Evolutionary conservation across 768 basidiomycete genomes (phyloP), one percentile per base, ranked within the genome.

Genomic region (Termitomyces heimii): DNA sequence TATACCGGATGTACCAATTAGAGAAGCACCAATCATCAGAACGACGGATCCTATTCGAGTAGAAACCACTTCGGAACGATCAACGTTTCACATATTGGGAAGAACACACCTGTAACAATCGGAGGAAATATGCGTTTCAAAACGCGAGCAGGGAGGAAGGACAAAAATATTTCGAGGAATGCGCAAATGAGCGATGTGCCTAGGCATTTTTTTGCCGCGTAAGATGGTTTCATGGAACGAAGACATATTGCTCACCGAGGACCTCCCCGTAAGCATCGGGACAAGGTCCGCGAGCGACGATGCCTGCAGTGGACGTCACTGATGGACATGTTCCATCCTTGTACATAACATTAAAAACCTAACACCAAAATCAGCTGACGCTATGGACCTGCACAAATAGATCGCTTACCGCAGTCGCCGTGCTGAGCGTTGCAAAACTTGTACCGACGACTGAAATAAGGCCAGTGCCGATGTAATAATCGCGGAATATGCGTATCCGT

Each of bases 241-340:
- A 20, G 42, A 35, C 29, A 45, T 26, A 26, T 26, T 16, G 61
- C 73, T 44, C 62, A 83, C 90, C 87, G 29, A 92, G 78, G 4
- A 92, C 73, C 72, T 80, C 86, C 24, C 91, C 90, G 64, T 88
- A 93, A 0, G 89, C 90, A 54, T 91, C 88, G 0, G 88, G 90
- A 68, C 89, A 93, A 9, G 87, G 65, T 0, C 74, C 77, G 7
- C 82, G 77, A 13, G 79, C 80, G 18, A 82, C 69, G 0, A 77
- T 80, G 0, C 91, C 91, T 61, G 89, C 83, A 1, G 79, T 69
- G 12, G 70, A 73, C 0, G 75, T 78, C 2, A 75, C 78, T 0
- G 80, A 81, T 0, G 88, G 78, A 69, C 92, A 94, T 2, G 86
- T 91, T 1, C 91, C 91, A 56, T 90, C 81, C 1, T 71, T 77